Conservation (phyloP, 345 rosid species). For the Salix udensis region DNA sequence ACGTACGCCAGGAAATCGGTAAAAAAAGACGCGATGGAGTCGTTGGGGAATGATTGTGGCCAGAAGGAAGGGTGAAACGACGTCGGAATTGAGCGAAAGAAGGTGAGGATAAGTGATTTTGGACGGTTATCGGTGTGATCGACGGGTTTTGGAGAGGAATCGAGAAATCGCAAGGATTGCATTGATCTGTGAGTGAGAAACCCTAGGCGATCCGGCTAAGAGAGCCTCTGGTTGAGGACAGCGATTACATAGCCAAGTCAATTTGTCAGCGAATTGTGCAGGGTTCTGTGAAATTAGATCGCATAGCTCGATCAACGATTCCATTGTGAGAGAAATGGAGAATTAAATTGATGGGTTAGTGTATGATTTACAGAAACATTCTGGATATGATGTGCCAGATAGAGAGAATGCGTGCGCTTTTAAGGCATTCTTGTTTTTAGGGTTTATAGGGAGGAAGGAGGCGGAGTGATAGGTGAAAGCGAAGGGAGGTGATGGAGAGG, state of each 20-base stretch:
- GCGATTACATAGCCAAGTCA: constrained; percentile 84
- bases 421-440: background rate
- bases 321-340: constrained; percentile 41
- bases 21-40: constrained; percentile 55
- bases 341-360: background rate
- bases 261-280: constrained; percentile 68
- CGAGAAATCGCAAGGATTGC: constrained; percentile 77
- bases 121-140: constrained; percentile 51
- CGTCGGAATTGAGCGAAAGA: constrained; percentile 60
- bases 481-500: background rate
- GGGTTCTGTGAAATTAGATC: constrained; percentile 77
- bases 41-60: constrained; percentile 70
- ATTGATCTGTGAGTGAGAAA: constrained; percentile 81
- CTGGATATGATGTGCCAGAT: background rate
- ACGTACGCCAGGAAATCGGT: constrained; percentile 63
- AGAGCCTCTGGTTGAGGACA: constrained; percentile 76
- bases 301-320: constrained; percentile 78
- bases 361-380: background rate
- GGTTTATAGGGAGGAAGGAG: constrained; percentile 13
- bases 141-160: constrained; percentile 60
- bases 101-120: constrained; percentile 55
- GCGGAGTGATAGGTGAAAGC: background rate
- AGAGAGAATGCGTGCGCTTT: background rate
- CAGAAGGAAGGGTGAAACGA: constrained; percentile 75
- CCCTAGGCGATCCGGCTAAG: constrained; percentile 63